Base-by-base conservation (phyloP, 164 flowering plant genomes). In the Saururus chinensis region DNA sequence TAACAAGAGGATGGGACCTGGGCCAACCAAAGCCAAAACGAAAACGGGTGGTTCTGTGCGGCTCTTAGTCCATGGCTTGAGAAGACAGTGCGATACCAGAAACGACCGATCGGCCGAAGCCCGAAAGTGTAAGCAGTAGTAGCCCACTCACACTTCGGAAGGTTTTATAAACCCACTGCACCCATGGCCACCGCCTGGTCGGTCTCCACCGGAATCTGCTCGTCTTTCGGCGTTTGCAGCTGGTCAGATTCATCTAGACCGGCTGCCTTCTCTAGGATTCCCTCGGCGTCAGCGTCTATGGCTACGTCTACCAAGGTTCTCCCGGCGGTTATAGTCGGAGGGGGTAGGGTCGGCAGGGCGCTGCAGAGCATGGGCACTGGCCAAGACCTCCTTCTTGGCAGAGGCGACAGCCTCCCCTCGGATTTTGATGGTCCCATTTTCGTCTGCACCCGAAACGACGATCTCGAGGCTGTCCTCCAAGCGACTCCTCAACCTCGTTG, bases 401-500 rank as follows among this genome's bases (percentile, higher is more conserved):
- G 96, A 67, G 98, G 96, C 0, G 87, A 92, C 56, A 13, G 78
- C 9, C 86, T 89, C 71, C 96, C 96, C 9, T 66, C 75, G 22
- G 88, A 89, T 76, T 84, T 92, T 66, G 42, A 64, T 0, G 96
- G 98, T 51, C 98, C 98, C 0, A 83, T 92, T 60, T 81, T 92
- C 56, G 96, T 92, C 30, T 92, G 97, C 68, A 90, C 99, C 7
- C 77, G 99, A 57, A 95, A 95, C 62, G 96, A 91, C 71, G 99
- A 95, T 73, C 87, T 95, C 40, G 97, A 95, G 5, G 91, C 91
- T 52, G 96, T 95, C 65, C 93, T 95, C 64, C 81, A 85, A 16
- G 73, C 81, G 59, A 95, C 99, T 59, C 99, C 99, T 24, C 66
- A 63, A 59, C 76, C 95, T 24, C 81, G 99, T 37, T 90, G 96